Conservation (phyloP, 768 basidiomycete genomes). For the Rickenella mellea region DNA sequence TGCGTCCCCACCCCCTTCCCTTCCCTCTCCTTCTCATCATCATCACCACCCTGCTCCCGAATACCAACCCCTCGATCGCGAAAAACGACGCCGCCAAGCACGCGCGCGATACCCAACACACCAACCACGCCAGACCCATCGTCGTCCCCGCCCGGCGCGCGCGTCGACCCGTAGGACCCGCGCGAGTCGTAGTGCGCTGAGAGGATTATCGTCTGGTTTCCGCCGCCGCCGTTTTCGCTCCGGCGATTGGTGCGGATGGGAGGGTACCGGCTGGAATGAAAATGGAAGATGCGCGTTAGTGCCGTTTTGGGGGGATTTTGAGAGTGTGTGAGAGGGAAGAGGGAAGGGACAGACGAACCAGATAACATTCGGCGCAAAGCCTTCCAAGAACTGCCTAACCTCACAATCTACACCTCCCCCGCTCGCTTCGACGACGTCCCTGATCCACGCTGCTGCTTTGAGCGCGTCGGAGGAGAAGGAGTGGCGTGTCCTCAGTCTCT, state of each 20-base stretch:
- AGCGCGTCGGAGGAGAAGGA: conserved; percentile 64
- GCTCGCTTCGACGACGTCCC: conserved; percentile 61
- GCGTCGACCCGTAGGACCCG: conserved; percentile 72
- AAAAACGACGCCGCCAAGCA: conserved; percentile 57
- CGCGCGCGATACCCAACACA: conserved; percentile 70
- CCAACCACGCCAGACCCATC: conserved; percentile 59
- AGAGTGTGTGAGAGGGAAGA: no score
- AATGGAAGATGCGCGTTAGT: no score
- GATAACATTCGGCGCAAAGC: conserved; percentile 82
- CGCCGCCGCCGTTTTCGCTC: conserved; percentile 41
- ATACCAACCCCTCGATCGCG: no score
- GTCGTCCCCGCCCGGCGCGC: conserved; percentile 60
- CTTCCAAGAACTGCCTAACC: conserved; percentile 52
- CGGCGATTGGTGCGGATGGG: conserved; percentile 29
- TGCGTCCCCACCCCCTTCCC: no score
- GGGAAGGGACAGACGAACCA: conserved; percentile 40
- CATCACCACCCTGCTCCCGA: no score
- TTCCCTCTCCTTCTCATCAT: no score
- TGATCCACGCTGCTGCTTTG: conserved; percentile 68
- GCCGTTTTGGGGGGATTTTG: no score
- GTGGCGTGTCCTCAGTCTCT: conserved; percentile 26
- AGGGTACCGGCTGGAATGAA: background rate
- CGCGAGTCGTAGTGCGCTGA: conserved; percentile 91
- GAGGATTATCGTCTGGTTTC: conserved; percentile 60
- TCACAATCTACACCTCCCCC: conserved; percentile 66